These are phyloP conservation scores for Colletotrichum chlorophyti DNA, from an alignment of 2,329 filamentous ascomycete genomes.

Conservation along the genomic window DNA sequence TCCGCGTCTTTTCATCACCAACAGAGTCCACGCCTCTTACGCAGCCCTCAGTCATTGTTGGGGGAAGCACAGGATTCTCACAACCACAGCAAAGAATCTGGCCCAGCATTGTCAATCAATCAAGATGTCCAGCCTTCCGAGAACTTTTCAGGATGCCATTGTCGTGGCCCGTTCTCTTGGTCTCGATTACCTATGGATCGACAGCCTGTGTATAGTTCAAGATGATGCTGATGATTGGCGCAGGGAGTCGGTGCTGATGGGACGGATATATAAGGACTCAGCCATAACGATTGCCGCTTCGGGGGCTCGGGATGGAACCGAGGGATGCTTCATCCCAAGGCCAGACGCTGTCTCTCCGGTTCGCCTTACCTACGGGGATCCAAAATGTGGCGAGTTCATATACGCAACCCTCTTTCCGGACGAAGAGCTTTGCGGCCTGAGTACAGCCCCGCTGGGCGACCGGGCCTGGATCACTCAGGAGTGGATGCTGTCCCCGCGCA, in stretches of 20 bases:
- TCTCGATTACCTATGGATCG: constrained; percentile 7
- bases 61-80: not conserved
- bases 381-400: not conserved
- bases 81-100: not conserved
- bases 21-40: not conserved
- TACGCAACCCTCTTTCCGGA: not conserved
- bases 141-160: constrained; percentile 13
- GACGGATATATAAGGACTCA: not conserved
- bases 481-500: not conserved
- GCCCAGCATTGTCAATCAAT: not conserved
- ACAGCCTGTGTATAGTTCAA: constrained; percentile 13
- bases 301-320: not conserved
- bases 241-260: constrained; percentile 6
- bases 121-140: not conserved
- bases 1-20: not conserved
- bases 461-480: not conserved
- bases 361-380: not conserved
- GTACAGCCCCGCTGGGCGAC: not conserved
- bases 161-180: not conserved
- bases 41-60: constrained; percentile 11
- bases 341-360: no score
- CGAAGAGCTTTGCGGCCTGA: not conserved
- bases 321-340: not conserved
- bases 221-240: constrained; percentile 8
- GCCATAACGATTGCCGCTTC: not conserved